These are phyloP conservation scores for Alternaria dauci DNA, from an alignment of 2,329 filamentous ascomycete genomes.

Conservation along the genomic window DNA sequence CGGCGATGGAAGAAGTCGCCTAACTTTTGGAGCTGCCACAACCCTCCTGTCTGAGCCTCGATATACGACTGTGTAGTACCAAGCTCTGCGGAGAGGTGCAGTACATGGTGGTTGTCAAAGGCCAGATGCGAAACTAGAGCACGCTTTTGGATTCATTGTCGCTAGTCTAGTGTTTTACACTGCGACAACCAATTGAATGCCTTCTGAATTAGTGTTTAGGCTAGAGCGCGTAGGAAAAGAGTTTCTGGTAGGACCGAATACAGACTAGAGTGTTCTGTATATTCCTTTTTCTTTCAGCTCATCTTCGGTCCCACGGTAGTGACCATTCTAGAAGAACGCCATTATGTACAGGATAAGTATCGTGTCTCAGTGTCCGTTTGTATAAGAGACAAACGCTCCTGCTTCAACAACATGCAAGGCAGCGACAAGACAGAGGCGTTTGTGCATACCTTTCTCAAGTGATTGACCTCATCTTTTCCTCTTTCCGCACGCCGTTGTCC, in stretches of 20 bases:
- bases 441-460: not conserved
- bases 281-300: not conserved
- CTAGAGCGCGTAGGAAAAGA: not conserved
- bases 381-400: not conserved
- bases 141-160: not conserved
- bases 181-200: not conserved
- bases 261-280: not conserved
- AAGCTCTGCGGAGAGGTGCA: not conserved
- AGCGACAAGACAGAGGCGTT: not conserved
- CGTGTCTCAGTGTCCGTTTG: not conserved
- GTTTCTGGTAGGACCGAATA: not conserved
- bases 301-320: not conserved
- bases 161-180: not conserved
- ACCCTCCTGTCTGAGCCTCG: not conserved
- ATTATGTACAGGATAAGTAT: not conserved
- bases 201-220: not conserved
- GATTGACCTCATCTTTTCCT: not conserved
- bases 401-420: not conserved
- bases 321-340: not conserved
- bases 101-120: not conserved
- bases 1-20: slow-evolving; percentile 6
- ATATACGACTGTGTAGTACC: not conserved
- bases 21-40: slow-evolving; percentile 3
- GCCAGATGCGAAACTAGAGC: not conserved
- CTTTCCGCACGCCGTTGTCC: not conserved